phyloP scores from a whole-genome alignment of 306 rosid species.

The Quercus cerris region DNA sequence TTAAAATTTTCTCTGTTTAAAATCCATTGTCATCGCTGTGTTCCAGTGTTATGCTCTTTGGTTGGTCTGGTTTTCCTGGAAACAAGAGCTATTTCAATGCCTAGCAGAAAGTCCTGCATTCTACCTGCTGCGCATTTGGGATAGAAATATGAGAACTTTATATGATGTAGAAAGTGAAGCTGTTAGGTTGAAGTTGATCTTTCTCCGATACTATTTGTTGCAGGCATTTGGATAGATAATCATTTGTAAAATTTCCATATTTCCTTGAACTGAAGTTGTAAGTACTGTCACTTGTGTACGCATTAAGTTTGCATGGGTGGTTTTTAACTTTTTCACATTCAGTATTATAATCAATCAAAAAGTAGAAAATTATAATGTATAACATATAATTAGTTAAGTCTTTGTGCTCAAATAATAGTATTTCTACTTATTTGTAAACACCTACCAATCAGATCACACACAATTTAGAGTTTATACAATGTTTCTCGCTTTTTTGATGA shows the following conservation, averaged over 20 bases:
- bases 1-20: background rate
- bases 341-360: background rate
- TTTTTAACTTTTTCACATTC: background rate
- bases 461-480: background rate
- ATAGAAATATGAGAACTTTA: background rate
- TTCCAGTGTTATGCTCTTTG: background rate
- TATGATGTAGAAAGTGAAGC: background rate
- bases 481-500: constrained; percentile 10
- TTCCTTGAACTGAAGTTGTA: background rate
- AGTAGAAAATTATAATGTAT: background rate
- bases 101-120: background rate
- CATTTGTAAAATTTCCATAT: no score
- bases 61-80: background rate
- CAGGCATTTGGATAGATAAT: no score
- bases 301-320: background rate
- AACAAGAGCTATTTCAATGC: background rate
- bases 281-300: background rate
- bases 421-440: constrained; percentile 14
- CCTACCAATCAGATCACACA: constrained; percentile 2
- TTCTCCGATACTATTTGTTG: no score
- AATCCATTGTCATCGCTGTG: background rate
- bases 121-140: background rate
- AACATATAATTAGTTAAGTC: background rate
- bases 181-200: background rate
- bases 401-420: background rate